Base-by-base conservation (phyloP, 805 yeast genomes). In the Torulaspora quercuum region DNA sequence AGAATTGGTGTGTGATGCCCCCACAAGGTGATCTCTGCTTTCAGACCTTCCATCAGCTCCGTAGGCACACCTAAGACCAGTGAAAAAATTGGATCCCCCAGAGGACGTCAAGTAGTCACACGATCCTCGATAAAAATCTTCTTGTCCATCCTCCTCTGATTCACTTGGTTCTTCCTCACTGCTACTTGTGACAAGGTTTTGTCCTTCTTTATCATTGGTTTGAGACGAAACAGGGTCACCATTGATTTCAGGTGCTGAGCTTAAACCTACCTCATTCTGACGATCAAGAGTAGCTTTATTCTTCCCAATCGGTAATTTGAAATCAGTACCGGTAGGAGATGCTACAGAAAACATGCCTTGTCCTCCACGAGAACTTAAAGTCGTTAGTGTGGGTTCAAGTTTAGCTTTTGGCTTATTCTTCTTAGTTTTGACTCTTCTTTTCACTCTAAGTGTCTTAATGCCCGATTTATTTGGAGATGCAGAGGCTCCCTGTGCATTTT, bases 261-360 rank as follows among this genome's bases (percentile, higher is more conserved):
- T n/a, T n/a, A n/a, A n/a, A n/a, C n/a, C n/a, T n/a, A n/a, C n/a
- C n/a, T n/a, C n/a, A n/a, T n/a, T n/a, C n/a, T n/a, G n/a, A n/a
- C n/a, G n/a, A n/a, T n/a, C n/a, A n/a, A n/a, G n/a, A n/a, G n/a
- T 9, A n/a, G 16, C 8, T 7, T 26, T 17, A 6, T 18, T 29
- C 10, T 24, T 15, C n/a, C 13, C 30, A 15, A 22, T 5, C 5
- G 37, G 37, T 25, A 34, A 19, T 14, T 12, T 17, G n/a, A 29
- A 33, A 7, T 39, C 44, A 10, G 34, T 29, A 7, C 44, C 44
- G 8, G 37, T 29, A 12, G 44, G 44, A 8, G 44, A 27, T n/a
- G 44, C 39, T 14, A 39, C 28, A 14, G 44, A 21, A 17, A 33
- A 39, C 18, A 39, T 33, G 17, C 39, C 39, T 11, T 32, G 33